Evolutionary conservation across 2,329 filamentous ascomycete genomes (phyloP), one percentile per base, ranked within the genome.

Genomic region (Aspergillus jensenii): DNA sequence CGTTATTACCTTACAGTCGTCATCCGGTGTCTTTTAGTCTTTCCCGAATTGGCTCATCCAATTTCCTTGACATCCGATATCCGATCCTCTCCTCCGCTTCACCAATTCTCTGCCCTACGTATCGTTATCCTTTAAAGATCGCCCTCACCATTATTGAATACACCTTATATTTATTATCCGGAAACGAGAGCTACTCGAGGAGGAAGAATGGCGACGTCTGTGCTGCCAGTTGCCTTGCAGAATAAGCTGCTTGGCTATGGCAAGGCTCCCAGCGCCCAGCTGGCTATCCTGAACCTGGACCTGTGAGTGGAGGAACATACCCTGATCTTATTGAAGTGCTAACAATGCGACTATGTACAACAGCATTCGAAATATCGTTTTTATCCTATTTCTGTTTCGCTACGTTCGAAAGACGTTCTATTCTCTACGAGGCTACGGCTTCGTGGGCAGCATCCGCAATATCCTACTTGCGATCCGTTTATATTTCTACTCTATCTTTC

Each of bases 361-460:
- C 64, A 93, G 91, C 59, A 71, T 96, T 61, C 90, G 91, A 55
- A 96, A 97, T 73, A 81, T 97, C 59, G 81, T 98, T 67, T 96
- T 98, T 75, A 82, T 93, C 71, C 84, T 96, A 67, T 97, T 98
- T 78, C 74, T 97, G 59, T 80, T 96, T 48, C 89, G 93, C 71
- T 90, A 92, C 82, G 85, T 89, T 33, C 90, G 91, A 64, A 90
- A 89, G 69, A 84, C 85, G 27, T 89, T 91, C 73, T 89, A 91
- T 79, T 90, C 95, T 71, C 83, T 98, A 65, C 91, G 90, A 70
- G 95, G 95, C 65, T 91, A 95, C 72, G 95, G 95, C 64, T 75
- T 95, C 68, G 77, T 96, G 71, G 93, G 93, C 62, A 90, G 90
- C 58, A 69, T 91, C 60, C 80, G 85, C 69, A 87, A 93, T 75